Evolutionary conservation across 257 asterid species (phyloP).

Genomic region (Rubia yunnanensis): DNA sequence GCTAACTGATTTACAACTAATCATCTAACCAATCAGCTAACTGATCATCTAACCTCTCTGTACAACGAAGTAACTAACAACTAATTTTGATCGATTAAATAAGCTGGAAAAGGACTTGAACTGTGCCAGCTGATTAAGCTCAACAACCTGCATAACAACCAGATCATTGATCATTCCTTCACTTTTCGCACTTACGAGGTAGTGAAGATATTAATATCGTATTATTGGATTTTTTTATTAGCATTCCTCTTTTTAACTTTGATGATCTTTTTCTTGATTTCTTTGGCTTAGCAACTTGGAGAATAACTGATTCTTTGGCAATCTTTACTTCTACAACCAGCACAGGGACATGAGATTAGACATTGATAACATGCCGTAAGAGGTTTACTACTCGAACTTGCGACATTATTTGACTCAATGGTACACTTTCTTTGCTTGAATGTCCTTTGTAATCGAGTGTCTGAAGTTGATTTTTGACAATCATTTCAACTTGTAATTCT

Average conservation of each 20-base stretch:
- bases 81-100: too few relatives aligned
- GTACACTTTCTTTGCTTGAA: background rate
- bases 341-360: slow-evolving; percentile 84
- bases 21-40: too few relatives aligned
- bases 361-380: slow-evolving; percentile 92
- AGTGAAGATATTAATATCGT: slow-evolving; percentile 12
- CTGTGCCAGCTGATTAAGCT: too few relatives aligned
- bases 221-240: background rate
- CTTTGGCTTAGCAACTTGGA: slow-evolving; percentile 69
- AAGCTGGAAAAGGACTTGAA: too few relatives aligned
- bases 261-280: too few relatives aligned
- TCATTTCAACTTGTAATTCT: background rate
- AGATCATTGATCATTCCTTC: too few relatives aligned
- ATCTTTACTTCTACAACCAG: slow-evolving; percentile 62
- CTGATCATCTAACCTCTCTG: too few relatives aligned
- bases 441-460: background rate
- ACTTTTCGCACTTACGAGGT: slow-evolving; percentile 84
- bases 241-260: slow-evolving; percentile 5
- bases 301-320: slow-evolving; percentile 44
- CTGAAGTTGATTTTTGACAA: background rate
- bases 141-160: too few relatives aligned
- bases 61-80: too few relatives aligned
- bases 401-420: background rate
- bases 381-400: slow-evolving; percentile 34
- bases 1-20: too few relatives aligned